Evolutionary conservation across 2,329 filamentous ascomycete genomes (phyloP).

Genomic region (Didymella glomerata): DNA sequence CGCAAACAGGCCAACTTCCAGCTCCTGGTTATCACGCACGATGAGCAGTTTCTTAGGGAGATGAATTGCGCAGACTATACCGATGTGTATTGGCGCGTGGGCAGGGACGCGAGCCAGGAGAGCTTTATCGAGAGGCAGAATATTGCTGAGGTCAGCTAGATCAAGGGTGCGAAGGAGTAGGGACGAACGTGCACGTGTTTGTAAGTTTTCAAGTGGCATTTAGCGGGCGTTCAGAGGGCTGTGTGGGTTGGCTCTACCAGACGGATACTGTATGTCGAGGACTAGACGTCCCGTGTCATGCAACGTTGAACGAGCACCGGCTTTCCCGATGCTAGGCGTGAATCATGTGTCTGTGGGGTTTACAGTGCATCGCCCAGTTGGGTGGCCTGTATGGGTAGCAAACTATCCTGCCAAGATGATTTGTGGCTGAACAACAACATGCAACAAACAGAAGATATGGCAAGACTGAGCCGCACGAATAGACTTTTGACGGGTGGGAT

Average conservation of each 20-base stretch:
- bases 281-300: not conserved
- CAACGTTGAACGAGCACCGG: not conserved
- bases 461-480: not conserved
- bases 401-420: not conserved
- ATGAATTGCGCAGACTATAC: constrained; percentile 96
- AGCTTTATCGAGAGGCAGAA: constrained; percentile 77
- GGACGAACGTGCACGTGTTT: not conserved
- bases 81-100: constrained; percentile 89
- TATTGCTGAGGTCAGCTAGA: constrained; percentile 48
- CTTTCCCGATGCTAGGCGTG: not conserved
- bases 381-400: too few relatives aligned
- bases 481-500: not conserved
- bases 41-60: constrained; percentile 91
- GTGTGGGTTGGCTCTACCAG: too few relatives aligned
- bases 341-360: not conserved
- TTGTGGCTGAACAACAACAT: not conserved
- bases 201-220: not conserved
- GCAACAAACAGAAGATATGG: not conserved
- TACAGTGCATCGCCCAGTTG: too few relatives aligned
- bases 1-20: constrained; percentile 94
- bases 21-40: constrained; percentile 97
- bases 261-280: not conserved
- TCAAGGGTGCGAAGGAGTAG: not conserved
- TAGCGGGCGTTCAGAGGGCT: not conserved
- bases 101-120: constrained; percentile 83